A percentile compares a stretch with the other conserved stretches of the same genome.
Evolutionary conservation across 164 flowering plant genomes (phyloP).

Genomic region (Stephania cephalantha): DNA sequence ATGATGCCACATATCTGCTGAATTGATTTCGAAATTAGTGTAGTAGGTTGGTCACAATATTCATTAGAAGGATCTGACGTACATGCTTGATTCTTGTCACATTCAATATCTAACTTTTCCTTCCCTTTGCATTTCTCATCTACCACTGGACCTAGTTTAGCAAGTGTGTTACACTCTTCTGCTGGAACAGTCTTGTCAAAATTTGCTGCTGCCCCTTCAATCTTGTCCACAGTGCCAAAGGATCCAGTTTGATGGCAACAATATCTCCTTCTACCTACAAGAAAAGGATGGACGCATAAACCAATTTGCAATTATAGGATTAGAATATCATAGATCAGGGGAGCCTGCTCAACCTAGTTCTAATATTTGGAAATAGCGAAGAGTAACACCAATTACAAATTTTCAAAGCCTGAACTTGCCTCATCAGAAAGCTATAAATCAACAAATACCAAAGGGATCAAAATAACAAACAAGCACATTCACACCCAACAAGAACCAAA

Average conservation of each 20-base stretch:
- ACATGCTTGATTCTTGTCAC: slow-evolving; percentile 17
- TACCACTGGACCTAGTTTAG: slow-evolving; percentile 21
- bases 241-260: slow-evolving; percentile 72
- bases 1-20: slow-evolving; percentile 42
- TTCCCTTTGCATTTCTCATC: slow-evolving; percentile 41
- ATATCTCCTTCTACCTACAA: slow-evolving; percentile 84
- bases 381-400: neutral
- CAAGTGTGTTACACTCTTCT: slow-evolving; percentile 25
- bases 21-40: slow-evolving; percentile 24
- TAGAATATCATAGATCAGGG: neutral
- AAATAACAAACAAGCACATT: no score
- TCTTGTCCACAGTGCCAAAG: slow-evolving; percentile 57
- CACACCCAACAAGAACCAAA: no score
- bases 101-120: slow-evolving; percentile 26
- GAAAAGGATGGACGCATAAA: neutral
- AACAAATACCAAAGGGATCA: no score
- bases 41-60: slow-evolving; percentile 15
- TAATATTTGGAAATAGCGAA: neutral
- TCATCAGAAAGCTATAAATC: neutral
- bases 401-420: neutral
- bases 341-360: neutral
- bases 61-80: slow-evolving; percentile 14
- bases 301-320: neutral
- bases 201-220: slow-evolving; percentile 53
- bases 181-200: slow-evolving; percentile 17